Evolutionary conservation across 1,139 yeast genomes (phyloP).

Genomic region (Spathaspora sp.): DNA sequence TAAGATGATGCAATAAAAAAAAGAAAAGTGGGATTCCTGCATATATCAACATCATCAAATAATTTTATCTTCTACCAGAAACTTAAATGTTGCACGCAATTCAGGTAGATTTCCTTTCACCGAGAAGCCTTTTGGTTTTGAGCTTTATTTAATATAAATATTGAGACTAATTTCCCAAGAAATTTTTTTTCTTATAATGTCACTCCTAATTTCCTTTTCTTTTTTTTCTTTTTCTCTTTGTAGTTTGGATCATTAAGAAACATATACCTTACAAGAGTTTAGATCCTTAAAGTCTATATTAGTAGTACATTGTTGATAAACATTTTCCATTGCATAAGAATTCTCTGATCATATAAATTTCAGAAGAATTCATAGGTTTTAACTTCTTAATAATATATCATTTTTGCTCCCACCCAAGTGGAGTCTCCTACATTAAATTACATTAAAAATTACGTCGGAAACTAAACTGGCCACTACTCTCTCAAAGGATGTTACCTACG

Average conservation of each 20-base stretch:
- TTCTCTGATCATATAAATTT: not conserved
- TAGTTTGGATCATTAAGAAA: not conserved
- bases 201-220: not conserved
- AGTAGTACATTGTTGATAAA: not conserved
- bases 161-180: not conserved
- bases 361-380: not conserved
- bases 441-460: not conserved
- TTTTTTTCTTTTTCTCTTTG: not conserved
- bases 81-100: not conserved
- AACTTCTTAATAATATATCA: not conserved
- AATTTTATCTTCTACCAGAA: not conserved
- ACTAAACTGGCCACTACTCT: not conserved
- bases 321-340: not conserved
- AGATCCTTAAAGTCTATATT: not conserved
- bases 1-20: slow-evolving; percentile 1
- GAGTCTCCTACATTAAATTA: not conserved
- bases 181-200: not conserved
- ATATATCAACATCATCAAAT: not conserved
- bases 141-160: not conserved
- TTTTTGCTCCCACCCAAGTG: not conserved
- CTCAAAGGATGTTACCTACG: slow-evolving; percentile 9
- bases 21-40: not conserved
- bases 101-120: not conserved
- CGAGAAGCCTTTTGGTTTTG: not conserved
- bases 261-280: not conserved